Base-by-base conservation (phyloP, 768 basidiomycete species). In the Naganishia randhawae region DNA sequence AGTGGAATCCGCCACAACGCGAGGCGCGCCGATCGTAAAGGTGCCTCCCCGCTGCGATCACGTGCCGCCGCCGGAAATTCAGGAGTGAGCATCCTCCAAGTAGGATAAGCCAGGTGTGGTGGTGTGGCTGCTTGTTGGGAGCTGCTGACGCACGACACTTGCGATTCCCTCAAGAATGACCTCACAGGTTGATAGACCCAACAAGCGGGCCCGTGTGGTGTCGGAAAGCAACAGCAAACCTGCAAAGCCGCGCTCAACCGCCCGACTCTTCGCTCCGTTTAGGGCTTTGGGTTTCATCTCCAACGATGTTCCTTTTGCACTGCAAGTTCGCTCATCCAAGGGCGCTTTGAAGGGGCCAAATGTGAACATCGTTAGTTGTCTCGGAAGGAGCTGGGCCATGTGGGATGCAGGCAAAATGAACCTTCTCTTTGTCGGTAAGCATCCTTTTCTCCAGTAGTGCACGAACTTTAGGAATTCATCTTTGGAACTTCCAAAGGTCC, bases 361-460 rank as follows among this genome's bases (percentile, higher is more conserved):
- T 53, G 83, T 94, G 67, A 89, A 92, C 70, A 82, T 98, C 50
- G 80, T 96, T 37, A 94, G 92, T 13, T 93, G 90, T 74, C 81
- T 97, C 9, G 94, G 95, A 7, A 86, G 83, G 67, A 86, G 90
- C 71, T 98, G 94, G 94, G 90, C 92, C 19, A 82, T 96, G 75
- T 98, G 95, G 95, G 92, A 96, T 73, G 94, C 92, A 25, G 90
- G 87, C 31, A 92, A 89, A 81, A 93, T 98, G 91, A 84, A 84
- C 35, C 81, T 98, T 66, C 83, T 97, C 41, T 98, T 99, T 77
- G 92, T 94, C 69, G 92, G 95, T 91, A 80, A 82, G 91, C 85
- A 63, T 1, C 32, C 25, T 17, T 19, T 51, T 7, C 17, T 14
- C 52, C 17, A 17, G 25, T 65, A 13, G 27, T 45, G 27, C 4